Conservation (phyloP, 2,329 filamentous ascomycete species). For the Sporothrix pseudoabietina region DNA sequence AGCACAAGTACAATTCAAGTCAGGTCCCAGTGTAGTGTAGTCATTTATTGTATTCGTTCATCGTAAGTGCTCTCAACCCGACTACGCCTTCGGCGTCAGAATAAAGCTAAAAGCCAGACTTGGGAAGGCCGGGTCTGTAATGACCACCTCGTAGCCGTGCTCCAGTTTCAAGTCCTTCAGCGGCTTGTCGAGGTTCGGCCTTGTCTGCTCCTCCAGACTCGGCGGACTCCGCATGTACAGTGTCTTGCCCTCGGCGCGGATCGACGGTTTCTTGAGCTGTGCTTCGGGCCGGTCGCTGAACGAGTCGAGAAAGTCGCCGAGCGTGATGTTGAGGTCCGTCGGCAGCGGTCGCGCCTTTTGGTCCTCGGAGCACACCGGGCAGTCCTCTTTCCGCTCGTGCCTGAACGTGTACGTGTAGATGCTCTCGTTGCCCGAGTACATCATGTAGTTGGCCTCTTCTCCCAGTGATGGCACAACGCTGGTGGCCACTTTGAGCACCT, state of each 20-base stretch:
- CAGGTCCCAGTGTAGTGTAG: neutral
- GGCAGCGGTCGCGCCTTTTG: constrained; percentile 74
- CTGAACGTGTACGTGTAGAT: constrained; percentile 98
- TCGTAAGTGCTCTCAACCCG: neutral
- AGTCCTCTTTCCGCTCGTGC: constrained; percentile 91
- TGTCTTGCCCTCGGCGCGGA: constrained; percentile 76
- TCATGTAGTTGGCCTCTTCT: constrained; percentile 90
- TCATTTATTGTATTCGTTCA: neutral
- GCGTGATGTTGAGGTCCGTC: constrained; percentile 69
- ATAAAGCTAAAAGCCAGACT: constrained; percentile 66
- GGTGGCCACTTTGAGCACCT: constrained; percentile 92
- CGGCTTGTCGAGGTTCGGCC: constrained; percentile 78
- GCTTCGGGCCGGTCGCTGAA: constrained; percentile 82
- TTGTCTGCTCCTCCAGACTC: constrained; percentile 79
- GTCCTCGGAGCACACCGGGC: constrained; percentile 76
- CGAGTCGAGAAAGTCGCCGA: constrained; percentile 83
- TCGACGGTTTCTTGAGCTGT: constrained; percentile 90
- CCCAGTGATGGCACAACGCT: constrained; percentile 78
- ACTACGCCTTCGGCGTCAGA: constrained; percentile 49
- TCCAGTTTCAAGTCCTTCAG: constrained; percentile 71
- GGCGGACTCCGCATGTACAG: constrained; percentile 87
- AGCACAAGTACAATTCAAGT: neutral
- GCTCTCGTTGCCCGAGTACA: constrained; percentile 95
- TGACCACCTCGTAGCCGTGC: constrained; percentile 84
- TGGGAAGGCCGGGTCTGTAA: constrained; percentile 87